Evolutionary conservation across 257 asterid species (phyloP).

Genomic region (Solanum ossicruentum): DNA sequence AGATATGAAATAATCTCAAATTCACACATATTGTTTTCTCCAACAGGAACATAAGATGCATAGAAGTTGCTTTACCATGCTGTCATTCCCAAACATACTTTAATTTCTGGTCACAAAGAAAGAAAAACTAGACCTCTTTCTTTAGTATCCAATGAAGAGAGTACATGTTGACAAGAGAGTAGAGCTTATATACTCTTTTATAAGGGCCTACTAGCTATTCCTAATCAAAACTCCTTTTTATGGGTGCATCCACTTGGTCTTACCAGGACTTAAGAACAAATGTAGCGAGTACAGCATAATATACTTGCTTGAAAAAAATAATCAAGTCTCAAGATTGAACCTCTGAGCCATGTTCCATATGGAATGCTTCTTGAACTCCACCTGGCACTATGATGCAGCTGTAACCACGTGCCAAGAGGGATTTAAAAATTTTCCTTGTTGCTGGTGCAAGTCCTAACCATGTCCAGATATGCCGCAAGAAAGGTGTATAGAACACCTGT

Average conservation of each 20-base stretch:
- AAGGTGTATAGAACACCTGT: conserved; percentile 86
- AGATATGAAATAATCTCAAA: not conserved
- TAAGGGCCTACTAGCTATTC: not conserved
- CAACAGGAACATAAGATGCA: not conserved
- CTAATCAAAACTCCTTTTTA: not conserved
- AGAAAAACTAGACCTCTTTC: not conserved
- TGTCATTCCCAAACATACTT: not conserved
- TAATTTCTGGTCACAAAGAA: not conserved
- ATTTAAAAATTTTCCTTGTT: conserved; percentile 44
- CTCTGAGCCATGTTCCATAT: conserved; percentile 87
- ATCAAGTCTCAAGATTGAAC: conserved; percentile 16
- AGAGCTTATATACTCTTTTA: not conserved
- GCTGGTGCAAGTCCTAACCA: conserved; percentile 92
- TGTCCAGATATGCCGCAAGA: conserved; percentile 92
- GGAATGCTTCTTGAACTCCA: conserved; percentile 75
- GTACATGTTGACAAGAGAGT: not conserved
- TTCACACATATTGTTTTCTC: not conserved
- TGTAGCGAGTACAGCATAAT: not conserved
- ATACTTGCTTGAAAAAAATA: not conserved
- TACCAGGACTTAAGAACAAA: not conserved
- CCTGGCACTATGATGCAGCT: conserved; percentile 95
- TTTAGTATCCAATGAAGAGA: not conserved
- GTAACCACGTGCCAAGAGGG: conserved; percentile 68
- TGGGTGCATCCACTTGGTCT: not conserved
- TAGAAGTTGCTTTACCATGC: not conserved